Percentiles rank a stretch among this genome's conserved stretches.
Evolutionary conservation across 2,329 filamentous ascomycete genomes (phyloP).

Genomic region (Aspergillus neoniger): DNA sequence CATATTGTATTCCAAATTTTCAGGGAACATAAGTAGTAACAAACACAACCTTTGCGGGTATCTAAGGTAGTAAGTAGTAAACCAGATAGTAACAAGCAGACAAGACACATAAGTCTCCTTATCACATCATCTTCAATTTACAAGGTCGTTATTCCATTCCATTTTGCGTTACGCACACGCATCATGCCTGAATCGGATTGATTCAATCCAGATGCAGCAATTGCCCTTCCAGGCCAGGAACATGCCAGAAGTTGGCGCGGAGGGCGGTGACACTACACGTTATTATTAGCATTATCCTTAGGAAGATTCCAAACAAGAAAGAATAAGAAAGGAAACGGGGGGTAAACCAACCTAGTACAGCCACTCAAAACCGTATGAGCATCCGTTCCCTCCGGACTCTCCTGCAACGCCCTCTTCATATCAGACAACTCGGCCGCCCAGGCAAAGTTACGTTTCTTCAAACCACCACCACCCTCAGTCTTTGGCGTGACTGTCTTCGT

Average conservation of each 20-base stretch:
- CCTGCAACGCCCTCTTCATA: constrained; percentile 78
- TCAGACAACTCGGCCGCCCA: constrained; percentile 84
- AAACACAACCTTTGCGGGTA: constrained; percentile 25
- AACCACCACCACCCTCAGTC: constrained; percentile 40
- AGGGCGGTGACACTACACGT: constrained; percentile 70
- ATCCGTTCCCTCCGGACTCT: constrained; percentile 76
- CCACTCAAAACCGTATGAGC: constrained; percentile 86
- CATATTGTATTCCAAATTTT: not conserved
- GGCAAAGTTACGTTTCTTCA: constrained; percentile 80
- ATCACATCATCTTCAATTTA: constrained; percentile 25
- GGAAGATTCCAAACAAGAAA: no score
- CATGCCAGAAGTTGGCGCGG: constrained; percentile 86
- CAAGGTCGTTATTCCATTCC: no score
- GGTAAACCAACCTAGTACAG: constrained; percentile 66
- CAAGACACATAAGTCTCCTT: not conserved
- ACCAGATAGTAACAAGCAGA: not conserved
- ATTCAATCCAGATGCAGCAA: constrained; percentile 63
- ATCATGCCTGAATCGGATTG: not conserved
- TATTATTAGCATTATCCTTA: constrained; percentile 1
- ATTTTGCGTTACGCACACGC: not conserved
- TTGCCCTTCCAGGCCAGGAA: constrained; percentile 64
- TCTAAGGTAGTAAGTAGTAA: constrained; percentile 9
- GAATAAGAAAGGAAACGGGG: not conserved
- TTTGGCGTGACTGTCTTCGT: not conserved
- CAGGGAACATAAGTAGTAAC: not conserved